Base-by-base conservation (phyloP, 2,329 filamentous ascomycete genomes). In the Anthostomella pinea region DNA sequence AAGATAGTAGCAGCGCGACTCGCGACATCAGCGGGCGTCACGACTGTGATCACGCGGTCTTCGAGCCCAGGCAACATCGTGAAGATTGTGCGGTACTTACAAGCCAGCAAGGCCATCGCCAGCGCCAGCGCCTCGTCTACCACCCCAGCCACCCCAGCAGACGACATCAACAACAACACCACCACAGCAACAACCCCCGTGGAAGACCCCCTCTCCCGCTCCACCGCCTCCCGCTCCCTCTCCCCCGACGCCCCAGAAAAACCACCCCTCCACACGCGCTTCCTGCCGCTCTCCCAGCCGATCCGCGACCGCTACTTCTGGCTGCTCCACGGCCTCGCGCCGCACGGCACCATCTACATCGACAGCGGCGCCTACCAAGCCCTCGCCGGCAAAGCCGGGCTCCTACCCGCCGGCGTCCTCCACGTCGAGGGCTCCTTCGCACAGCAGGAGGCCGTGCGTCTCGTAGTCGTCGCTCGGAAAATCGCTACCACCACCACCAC, bases 271-370 rank as follows among this genome's bases (percentile, higher is more conserved):
- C 93, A 98, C 64, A 98, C 93, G 3, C 83, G 93, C 39, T 98
- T 98, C 71, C 73, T 95, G 9, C 88, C 90, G 0, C 88, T 88
- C 8, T 70, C 77, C 0, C 81, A 86, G 17, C 90, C 91, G 1
- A 93, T 97, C 41, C 82, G 88, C 38, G 93, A 96, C 60, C 84
- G 91, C 44, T 89, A 93, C 59, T 97, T 98, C 73, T 98, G 93
- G 93, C 82, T 98, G 31, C 75, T 97, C 0, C 88, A 98, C 64
- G 93, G 91, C 8, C 79, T 96, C 8, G 82, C 83, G 16, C 88
- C 93, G 0, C 90, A 95, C 55, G 93, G 93, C 10, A 95, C 85
- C 2, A 60, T 98, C 17, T 97, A 87, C 66, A 94, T 98, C 52
- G 93, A 98, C 67, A 69, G 79, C n/a, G 93, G 93, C 26, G 91